A percentile compares a stretch with the other conserved stretches of the same genome.
Evolutionary conservation across 441 rosid genomes (phyloP).

Genomic region (Arabidopsis lyrata): DNA sequence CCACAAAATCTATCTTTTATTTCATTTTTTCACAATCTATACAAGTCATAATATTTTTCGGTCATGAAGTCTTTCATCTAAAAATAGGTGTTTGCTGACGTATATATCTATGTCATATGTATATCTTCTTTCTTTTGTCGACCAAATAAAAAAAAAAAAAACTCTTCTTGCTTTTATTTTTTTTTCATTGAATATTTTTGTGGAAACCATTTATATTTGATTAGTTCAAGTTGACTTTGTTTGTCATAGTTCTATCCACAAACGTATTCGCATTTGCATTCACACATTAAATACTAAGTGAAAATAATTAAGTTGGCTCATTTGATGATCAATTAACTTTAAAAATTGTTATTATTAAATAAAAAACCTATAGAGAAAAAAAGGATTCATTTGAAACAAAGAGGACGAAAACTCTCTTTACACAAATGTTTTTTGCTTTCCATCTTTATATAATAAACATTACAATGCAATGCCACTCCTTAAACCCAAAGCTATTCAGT

Average conservation of each 20-base stretch:
- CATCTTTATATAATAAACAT: constrained; percentile 37
- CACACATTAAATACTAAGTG: background rate
- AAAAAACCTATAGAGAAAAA: constrained; percentile 23
- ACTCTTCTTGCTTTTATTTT: no score
- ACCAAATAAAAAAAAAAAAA: no score
- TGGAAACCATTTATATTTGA: no score
- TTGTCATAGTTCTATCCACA: background rate
- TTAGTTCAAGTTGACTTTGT: constrained; percentile 3
- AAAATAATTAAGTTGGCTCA: background rate
- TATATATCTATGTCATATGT: no score
- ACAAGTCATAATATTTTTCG: no score
- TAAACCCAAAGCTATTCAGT: constrained; percentile 45
- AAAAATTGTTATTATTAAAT: constrained; percentile 10
- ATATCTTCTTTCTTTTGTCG: no score
- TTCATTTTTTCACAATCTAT: no score
- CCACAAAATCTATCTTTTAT: background rate
- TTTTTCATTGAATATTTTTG: no score
- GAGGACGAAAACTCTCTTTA: constrained; percentile 31
- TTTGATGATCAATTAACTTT: constrained; percentile 3
- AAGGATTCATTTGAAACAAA: constrained; percentile 13
- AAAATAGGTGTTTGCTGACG: background rate
- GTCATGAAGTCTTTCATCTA: no score
- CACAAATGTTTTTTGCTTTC: constrained; percentile 51
- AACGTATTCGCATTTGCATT: background rate
- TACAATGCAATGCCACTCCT: constrained; percentile 42